phyloP scores from a whole-genome alignment of 768 basidiomycete species.

The Antrodiella citrinella region DNA sequence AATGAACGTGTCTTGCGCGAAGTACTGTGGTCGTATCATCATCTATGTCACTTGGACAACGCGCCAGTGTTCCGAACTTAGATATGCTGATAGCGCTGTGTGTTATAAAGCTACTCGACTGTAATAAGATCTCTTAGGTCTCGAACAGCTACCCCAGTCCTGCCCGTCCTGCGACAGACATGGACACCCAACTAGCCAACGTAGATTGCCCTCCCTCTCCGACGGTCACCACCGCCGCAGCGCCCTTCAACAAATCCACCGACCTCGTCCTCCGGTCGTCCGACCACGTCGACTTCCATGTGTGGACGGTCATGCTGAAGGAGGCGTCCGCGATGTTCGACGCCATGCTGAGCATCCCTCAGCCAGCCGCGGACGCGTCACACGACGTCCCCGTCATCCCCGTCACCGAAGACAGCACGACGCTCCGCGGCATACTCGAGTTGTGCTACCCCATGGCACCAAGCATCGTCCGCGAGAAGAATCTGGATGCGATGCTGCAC shows the following conservation, averaged over 20 bases:
- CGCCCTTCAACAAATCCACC: not conserved
- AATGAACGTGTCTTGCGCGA: too few relatives aligned
- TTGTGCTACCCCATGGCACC: not conserved
- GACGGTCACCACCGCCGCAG: not conserved
- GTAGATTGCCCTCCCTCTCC: not conserved
- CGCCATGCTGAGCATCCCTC: constrained; percentile 14
- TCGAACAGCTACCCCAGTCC: too few relatives aligned
- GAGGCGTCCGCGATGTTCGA: constrained; percentile 19
- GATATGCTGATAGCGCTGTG: not conserved
- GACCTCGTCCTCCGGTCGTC: constrained; percentile 19
- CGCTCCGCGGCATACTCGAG: not conserved
- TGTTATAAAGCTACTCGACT: not conserved
- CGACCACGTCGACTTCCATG: constrained; percentile 17
- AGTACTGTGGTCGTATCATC: too few relatives aligned
- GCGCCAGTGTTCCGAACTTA: not conserved
- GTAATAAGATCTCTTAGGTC: not conserved
- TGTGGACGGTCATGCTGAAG: constrained; percentile 17
- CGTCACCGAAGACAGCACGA: not conserved
- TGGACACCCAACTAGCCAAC: not conserved
- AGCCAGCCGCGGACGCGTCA: not conserved
- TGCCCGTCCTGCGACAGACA: too few relatives aligned
- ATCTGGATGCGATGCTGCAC: not conserved
- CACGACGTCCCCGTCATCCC: not conserved
- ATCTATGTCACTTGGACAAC: not conserved
- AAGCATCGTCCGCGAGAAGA: not conserved